Evolutionary conservation across 2,329 filamentous ascomycete genomes (phyloP).

Genomic region (Alternaria metachromatica): DNA sequence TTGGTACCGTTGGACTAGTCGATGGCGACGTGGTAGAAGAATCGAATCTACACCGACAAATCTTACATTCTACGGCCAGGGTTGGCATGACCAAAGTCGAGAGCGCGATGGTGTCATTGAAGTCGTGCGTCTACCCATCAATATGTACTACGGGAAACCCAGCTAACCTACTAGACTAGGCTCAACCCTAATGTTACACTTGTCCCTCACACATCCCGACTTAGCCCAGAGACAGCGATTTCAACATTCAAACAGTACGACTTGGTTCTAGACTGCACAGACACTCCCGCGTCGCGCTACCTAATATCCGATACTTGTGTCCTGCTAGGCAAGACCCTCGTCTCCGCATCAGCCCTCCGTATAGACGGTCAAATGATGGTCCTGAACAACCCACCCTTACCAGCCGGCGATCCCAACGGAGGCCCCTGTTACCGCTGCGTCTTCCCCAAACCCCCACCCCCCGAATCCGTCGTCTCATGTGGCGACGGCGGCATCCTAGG

Average conservation of each 20-base stretch:
- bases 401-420: conserved; percentile 63
- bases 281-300: conserved; percentile 90
- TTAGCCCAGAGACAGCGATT: conserved; percentile 72
- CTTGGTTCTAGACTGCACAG: conserved; percentile 90
- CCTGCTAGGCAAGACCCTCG: conserved; percentile 75
- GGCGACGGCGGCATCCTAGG: conserved; percentile 93
- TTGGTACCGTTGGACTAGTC: conserved; percentile 81
- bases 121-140: conserved; percentile 47
- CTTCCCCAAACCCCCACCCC: conserved; percentile 85
- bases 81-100: conserved; percentile 82
- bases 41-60: conserved; percentile 92
- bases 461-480: conserved; percentile 82
- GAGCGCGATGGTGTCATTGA: conserved; percentile 62
- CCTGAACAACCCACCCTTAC: conserved; percentile 77
- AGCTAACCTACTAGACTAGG: conserved; percentile 49
- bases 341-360: conserved; percentile 88
- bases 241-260: conserved; percentile 75
- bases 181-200: conserved; percentile 77
- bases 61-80: conserved; percentile 75
- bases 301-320: conserved; percentile 91
- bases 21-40: conserved; percentile 88
- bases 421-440: conserved; percentile 94
- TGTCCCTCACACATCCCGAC: conserved; percentile 66
- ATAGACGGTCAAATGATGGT: conserved; percentile 90
- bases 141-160: background rate